These are phyloP conservation scores for Moelleriella libera DNA, from an alignment of 2,329 filamentous ascomycete species.

Conservation along the genomic window DNA sequence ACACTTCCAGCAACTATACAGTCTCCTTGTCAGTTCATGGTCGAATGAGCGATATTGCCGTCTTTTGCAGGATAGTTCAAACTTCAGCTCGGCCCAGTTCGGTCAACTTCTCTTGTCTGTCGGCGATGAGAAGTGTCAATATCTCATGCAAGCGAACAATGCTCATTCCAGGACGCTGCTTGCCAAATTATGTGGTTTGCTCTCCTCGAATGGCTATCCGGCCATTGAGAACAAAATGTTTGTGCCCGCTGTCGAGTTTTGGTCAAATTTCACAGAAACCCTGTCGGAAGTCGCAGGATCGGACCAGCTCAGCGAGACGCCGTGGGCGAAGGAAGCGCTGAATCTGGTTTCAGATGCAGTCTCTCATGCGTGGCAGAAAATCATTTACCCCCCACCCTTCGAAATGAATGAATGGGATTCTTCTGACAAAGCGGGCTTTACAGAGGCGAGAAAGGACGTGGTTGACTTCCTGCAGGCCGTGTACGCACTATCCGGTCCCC, in stretches of 20 bases:
- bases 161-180: slow-evolving; percentile 39
- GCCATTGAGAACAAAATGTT: slow-evolving; percentile 64
- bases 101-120: slow-evolving; percentile 54
- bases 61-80: slow-evolving; percentile 44
- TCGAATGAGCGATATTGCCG: slow-evolving; percentile 39
- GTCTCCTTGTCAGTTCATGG: slow-evolving; percentile 48
- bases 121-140: slow-evolving; percentile 49
- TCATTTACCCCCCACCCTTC: slow-evolving; percentile 48
- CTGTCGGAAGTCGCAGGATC: slow-evolving; percentile 44
- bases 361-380: slow-evolving; percentile 53
- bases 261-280: slow-evolving; percentile 62
- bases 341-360: slow-evolving; percentile 48
- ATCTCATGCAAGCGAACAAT: slow-evolving; percentile 39
- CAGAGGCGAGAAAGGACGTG: slow-evolving; percentile 65
- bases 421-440: slow-evolving; percentile 51
- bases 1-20: slow-evolving; percentile 42
- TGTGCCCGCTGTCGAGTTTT: slow-evolving; percentile 63
- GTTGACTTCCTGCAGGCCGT: slow-evolving; percentile 61
- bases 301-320: slow-evolving; percentile 26
- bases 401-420: slow-evolving; percentile 54
- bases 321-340: slow-evolving; percentile 46
- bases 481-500: slow-evolving; percentile 45
- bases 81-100: slow-evolving; percentile 51
- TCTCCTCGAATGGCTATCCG: slow-evolving; percentile 51
- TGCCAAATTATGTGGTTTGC: slow-evolving; percentile 46